phyloP scores from a whole-genome alignment of 495 filamentous ascomycete genomes.

The Aspergillus indologenus region DNA sequence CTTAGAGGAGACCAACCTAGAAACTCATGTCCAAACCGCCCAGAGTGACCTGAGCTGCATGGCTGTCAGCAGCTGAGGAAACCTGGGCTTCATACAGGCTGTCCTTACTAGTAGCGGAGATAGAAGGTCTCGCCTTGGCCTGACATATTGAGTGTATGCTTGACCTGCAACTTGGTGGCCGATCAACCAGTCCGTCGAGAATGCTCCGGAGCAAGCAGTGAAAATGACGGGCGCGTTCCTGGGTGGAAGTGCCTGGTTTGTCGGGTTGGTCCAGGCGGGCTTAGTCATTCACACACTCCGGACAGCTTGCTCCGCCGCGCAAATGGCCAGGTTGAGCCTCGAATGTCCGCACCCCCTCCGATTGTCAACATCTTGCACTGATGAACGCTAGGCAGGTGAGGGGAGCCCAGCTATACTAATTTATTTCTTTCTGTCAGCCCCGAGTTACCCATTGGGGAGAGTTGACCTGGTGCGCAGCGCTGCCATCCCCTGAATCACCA shows the following conservation, averaged over 20 bases:
- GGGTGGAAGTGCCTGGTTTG: conserved; percentile 22
- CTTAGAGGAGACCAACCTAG: conserved; percentile 59
- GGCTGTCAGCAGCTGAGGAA: conserved; percentile 48
- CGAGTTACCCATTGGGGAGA: conserved; percentile 27
- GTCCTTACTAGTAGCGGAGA: conserved; percentile 87
- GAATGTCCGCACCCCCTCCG: conserved; percentile 24
- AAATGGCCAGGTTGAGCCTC: conserved; percentile 45
- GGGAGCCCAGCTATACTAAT: conserved; percentile 40
- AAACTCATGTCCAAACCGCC: conserved; percentile 98
- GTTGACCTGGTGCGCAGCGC: conserved; percentile 24
- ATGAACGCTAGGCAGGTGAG: conserved; percentile 44
- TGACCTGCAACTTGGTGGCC: neutral
- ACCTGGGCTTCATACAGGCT: conserved; percentile 35
- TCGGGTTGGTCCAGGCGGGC: conserved; percentile 28
- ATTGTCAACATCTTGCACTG: conserved; percentile 28
- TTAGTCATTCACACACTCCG: conserved; percentile 53
- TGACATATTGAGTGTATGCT: conserved; percentile 38
- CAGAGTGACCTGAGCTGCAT: conserved; percentile 89
- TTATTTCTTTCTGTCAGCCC: conserved; percentile 20
- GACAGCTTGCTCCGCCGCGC: conserved; percentile 38
- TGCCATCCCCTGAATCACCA: conserved; percentile 25
- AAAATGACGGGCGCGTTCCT: conserved; percentile 10
- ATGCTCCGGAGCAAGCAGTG: conserved; percentile 3
- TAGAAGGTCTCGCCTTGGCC: conserved; percentile 80
- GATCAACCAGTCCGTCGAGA: neutral